phyloP scores from a whole-genome alignment of 2,329 filamentous ascomycete genomes.

The Cladosporium austrohemisphaericum region DNA sequence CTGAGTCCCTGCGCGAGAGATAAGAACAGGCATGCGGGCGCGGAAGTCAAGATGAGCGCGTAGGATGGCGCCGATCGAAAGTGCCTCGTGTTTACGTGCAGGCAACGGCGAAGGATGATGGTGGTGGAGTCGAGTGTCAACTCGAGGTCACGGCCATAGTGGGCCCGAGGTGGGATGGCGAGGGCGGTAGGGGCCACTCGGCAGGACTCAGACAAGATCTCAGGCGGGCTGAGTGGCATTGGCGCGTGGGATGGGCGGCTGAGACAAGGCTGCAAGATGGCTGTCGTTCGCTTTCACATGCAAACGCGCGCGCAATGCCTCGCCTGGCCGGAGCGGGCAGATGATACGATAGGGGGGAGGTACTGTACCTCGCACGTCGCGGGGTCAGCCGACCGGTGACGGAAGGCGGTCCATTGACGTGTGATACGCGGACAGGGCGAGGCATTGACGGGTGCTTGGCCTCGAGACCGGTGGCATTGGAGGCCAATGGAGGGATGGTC shows the following conservation, averaged over 20 bases:
- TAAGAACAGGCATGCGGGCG: constrained; percentile 6
- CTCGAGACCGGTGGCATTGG: constrained; percentile 3
- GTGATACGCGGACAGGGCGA: constrained; percentile 7
- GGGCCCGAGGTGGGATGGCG: constrained; percentile 10
- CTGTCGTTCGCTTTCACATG: constrained; percentile 10
- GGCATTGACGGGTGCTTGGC: constrained; percentile 9
- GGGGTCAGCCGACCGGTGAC: constrained; percentile 15
- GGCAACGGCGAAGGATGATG: constrained; percentile 6
- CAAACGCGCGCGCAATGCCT: background rate
- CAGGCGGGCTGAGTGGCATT: constrained; percentile 7
- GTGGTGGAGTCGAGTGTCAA: constrained; percentile 2
- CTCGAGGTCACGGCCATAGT: background rate
- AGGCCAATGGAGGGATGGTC: background rate
- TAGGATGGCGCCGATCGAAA: constrained; percentile 7
- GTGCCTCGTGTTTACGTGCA: constrained; percentile 12
- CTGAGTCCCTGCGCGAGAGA: constrained; percentile 13
- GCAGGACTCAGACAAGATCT: constrained; percentile 9
- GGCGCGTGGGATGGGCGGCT: constrained; percentile 11
- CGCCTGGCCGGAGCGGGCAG: background rate
- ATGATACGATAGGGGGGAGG: too few species aligned
- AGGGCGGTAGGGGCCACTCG: background rate
- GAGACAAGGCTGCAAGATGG: constrained; percentile 8
- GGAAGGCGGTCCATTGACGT: constrained; percentile 14
- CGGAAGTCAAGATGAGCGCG: background rate
- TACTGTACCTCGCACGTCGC: too few species aligned